Base-by-base conservation (phyloP, 1,284 basidiomycete species). In the Leucoagaricus sp. region DNA sequence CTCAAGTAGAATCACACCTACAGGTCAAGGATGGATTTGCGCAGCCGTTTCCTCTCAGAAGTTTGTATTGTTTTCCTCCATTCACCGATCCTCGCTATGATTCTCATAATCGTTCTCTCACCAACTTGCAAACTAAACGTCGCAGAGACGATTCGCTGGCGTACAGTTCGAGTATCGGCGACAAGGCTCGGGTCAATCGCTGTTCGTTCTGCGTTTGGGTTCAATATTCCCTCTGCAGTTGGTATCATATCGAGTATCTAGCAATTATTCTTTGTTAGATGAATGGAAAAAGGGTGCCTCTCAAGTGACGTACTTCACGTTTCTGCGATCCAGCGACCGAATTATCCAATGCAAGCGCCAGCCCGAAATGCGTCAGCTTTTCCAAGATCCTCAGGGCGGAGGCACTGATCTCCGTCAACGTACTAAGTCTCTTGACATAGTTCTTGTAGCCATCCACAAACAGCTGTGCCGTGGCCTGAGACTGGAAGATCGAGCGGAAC, bases 11-110 rank as follows among this genome's bases (percentile, higher is more conserved):
- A 51, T 29, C 41, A n/a, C 21, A 69, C 84, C 58, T 62, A 90
- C 89, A 85, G 67, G 66, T 93, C 90, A n/a, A 91, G 73, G 3
- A 84, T 68, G 26, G 76, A 83, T 67, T 91, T 91, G 42, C 88
- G 76, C 56, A 89, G 66, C 1, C 87, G 76, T 70, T 91, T 90
- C 59, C 74, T 74, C 70, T 93, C 91, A 0, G 87, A 85, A 3
- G 70, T 68, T 49, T 83, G 75, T 23, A 91, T 85, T 3, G 79
- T 84, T 61, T 81, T 80, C 42, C 87, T 76, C 90, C 90, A 93
- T 52, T 89, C 85, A 17, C 79, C 75, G 63, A 89, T 83, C 49
- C 84, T 77, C 8, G 72, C 65, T 28, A 85, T 81, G 0, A 82
- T 83, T 63, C 87, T 86, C 53, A 83, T 78, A 0, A 87, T 75